Percentiles rank a stretch among this genome's conserved stretches.
Conservation (phyloP, 768 basidiomycete species). For the Russula emetica region DNA sequence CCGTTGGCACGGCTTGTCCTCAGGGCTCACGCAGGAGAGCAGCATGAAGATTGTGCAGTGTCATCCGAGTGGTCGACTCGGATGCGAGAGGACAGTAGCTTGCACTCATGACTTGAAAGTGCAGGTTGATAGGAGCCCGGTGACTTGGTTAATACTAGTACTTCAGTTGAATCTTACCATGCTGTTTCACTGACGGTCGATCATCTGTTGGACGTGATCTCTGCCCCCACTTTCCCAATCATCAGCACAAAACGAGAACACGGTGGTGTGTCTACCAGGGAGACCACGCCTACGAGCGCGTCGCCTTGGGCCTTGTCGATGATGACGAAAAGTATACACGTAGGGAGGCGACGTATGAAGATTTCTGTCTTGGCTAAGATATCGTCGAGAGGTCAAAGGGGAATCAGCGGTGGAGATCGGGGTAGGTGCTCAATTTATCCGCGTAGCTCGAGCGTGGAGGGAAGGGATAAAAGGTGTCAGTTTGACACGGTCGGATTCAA, state of each 20-base stretch:
- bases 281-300: constrained; percentile 39
- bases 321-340: constrained; percentile 36
- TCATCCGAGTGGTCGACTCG: no score
- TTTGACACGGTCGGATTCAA: constrained; percentile 39
- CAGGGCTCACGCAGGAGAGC: no score
- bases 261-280: constrained; percentile 42
- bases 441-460: constrained; percentile 36
- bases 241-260: constrained; percentile 57
- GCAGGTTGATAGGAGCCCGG: neutral
- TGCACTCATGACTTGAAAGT: no score
- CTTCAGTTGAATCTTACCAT: neutral
- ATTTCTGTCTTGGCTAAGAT: constrained; percentile 31
- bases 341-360: constrained; percentile 26
- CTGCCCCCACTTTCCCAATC: constrained; percentile 49
- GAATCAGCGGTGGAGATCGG: constrained; percentile 35
- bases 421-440: constrained; percentile 29
- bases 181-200: constrained; percentile 25
- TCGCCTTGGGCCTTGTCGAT: constrained; percentile 40
- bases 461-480: constrained; percentile 41
- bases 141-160: neutral
- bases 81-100: no score
- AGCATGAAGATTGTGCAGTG: no score
- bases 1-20: no score
- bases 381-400: constrained; percentile 31
- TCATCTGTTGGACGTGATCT: constrained; percentile 36